phyloP scores from a whole-genome alignment of 805 yeast species.

The Candida odintsovae region DNA sequence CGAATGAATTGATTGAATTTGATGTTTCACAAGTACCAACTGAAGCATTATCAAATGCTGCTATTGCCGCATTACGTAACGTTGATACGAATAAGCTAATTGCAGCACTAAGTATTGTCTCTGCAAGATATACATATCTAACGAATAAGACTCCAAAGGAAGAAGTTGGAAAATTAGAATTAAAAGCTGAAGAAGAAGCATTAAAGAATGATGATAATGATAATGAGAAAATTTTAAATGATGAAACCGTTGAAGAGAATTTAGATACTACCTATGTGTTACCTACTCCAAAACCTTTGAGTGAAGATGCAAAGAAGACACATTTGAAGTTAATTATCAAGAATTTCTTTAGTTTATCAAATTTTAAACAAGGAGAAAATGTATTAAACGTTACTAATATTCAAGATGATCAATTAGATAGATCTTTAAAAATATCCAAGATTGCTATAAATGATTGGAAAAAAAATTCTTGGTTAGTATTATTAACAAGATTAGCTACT shows the following conservation, averaged over 20 bases:
- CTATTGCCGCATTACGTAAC: conserved; percentile 56
- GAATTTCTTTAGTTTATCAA: conserved; percentile 49
- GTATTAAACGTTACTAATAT: conserved; percentile 17
- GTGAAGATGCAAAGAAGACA: conserved; percentile 48
- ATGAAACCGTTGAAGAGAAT: conserved; percentile 29
- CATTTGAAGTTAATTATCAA: conserved; percentile 54
- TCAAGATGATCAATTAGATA: conserved; percentile 12
- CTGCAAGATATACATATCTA: conserved; percentile 55
- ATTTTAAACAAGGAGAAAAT: conserved; percentile 19
- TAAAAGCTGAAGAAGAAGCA: conserved; percentile 24
- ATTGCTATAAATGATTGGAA: conserved; percentile 46
- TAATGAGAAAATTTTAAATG: conserved; percentile 14
- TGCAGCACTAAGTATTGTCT: conserved; percentile 64
- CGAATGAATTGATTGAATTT: conserved; percentile 57
- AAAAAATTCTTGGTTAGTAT: conserved; percentile 67
- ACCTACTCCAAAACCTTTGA: conserved; percentile 53
- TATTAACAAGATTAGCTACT: conserved; percentile 73
- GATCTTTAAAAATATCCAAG: conserved; percentile 22
- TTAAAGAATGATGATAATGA: conserved; percentile 21
- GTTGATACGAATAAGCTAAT: conserved; percentile 47
- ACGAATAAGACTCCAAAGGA: conserved; percentile 21
- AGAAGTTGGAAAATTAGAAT: conserved; percentile 24
- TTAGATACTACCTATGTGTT: conserved; percentile 42
- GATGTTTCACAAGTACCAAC: conserved; percentile 67
- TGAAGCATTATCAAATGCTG: conserved; percentile 58